A percentile compares a stretch with the other conserved stretches of the same genome.
phyloP scores from a whole-genome alignment of 305 asterid species.

The Solanum hybrid region DNA sequence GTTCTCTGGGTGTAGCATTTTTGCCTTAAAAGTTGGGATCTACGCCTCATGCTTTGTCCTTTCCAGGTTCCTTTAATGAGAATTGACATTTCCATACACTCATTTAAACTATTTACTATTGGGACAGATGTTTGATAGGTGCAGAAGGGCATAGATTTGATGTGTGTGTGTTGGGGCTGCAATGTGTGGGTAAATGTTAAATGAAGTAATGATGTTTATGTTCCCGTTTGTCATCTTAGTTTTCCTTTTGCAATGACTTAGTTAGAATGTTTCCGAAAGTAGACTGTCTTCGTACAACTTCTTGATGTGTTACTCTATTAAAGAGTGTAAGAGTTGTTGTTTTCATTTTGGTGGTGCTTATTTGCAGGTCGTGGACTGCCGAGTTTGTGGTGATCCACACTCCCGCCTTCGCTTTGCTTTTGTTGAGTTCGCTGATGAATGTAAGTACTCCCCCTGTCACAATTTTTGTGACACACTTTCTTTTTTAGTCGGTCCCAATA shows the following conservation, averaged over 20 bases:
- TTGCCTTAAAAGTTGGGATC: not conserved
- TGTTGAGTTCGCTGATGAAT: constrained; percentile 80
- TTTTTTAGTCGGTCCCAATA: not conserved
- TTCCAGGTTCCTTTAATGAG: not conserved
- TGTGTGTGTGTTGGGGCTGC: not conserved
- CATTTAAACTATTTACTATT: not conserved
- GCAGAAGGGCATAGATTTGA: not conserved
- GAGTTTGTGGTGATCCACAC: constrained; percentile 95
- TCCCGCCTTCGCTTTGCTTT: constrained; percentile 65
- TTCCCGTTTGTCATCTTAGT: not conserved
- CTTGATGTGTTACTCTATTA: not conserved
- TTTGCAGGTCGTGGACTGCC: constrained; percentile 87
- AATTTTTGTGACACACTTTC: not conserved
- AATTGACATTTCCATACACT: not conserved
- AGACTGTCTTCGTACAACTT: not conserved
- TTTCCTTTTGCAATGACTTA: not conserved
- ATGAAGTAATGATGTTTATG: not conserved
- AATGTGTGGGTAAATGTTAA: not conserved
- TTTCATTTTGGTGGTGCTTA: not conserved
- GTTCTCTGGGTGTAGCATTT: not conserved
- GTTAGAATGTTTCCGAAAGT: not conserved
- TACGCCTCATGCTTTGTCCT: not conserved
- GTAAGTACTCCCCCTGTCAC: constrained; percentile 24
- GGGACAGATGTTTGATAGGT: not conserved
- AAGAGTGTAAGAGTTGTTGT: not conserved